phyloP scores from a whole-genome alignment of 345 rosid species.

The Cardiospermum halicacabum region DNA sequence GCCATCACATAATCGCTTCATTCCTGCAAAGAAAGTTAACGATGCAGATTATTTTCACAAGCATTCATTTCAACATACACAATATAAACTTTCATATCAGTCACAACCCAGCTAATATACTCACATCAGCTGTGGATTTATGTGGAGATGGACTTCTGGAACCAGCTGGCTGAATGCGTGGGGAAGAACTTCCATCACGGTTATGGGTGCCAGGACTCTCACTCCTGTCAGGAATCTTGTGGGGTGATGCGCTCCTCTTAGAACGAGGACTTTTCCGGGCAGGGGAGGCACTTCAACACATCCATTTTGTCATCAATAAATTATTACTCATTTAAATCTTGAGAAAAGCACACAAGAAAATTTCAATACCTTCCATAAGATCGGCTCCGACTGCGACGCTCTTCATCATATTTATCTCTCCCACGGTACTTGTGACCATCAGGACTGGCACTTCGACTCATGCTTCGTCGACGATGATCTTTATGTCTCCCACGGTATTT shows the following conservation, averaged over 20 bases:
- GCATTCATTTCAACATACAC: constrained; percentile 1
- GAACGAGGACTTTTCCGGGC: constrained; percentile 33
- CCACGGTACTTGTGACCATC: constrained; percentile 37
- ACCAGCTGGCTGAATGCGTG: constrained; percentile 25
- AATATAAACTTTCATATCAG: background rate
- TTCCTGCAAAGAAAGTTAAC: constrained; percentile 14
- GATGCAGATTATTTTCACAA: too few species aligned
- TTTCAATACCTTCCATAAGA: constrained; percentile 40
- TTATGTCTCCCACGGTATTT: constrained; percentile 36
- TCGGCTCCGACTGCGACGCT: constrained; percentile 36
- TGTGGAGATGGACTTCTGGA: constrained; percentile 34
- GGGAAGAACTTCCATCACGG: constrained; percentile 28
- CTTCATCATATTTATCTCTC: constrained; percentile 43
- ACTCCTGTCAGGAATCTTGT: constrained; percentile 26
- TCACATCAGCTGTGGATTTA: constrained; percentile 25
- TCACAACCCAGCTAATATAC: background rate
- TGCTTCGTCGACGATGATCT: constrained; percentile 33
- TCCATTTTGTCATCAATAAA: background rate
- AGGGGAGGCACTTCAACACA: constrained; percentile 37
- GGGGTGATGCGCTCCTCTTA: constrained; percentile 35
- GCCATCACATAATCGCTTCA: background rate
- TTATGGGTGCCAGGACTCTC: constrained; percentile 34
- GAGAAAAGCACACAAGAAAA: background rate
- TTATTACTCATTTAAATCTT: background rate
- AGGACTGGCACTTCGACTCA: constrained; percentile 54